Evolutionary conservation across 1,139 yeast genomes (phyloP), one percentile per base, ranked within the genome.

Genomic region (Geotrichum citri-aurantii): DNA sequence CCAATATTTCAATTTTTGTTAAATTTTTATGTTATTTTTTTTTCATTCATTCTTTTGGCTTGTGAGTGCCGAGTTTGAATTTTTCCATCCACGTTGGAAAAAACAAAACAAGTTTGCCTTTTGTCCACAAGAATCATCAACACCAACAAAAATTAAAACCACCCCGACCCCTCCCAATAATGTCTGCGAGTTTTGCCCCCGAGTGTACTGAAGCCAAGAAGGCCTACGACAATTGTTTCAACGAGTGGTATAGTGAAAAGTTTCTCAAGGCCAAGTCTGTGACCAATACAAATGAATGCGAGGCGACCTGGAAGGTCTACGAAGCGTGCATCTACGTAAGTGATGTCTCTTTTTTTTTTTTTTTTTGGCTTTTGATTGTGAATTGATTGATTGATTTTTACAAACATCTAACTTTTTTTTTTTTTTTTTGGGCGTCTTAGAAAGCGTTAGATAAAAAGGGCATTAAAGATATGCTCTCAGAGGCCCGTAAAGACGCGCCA

Each of bases 181-280:
- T 92, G 96, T 91, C 97, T 27, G 86, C 88, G 6, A 90, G 97
- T 62, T 88, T 93, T 78, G 98, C 98, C 50, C 97, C 97, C 27
- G 98, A 93, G 75, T 93, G 99, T 73, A 90, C 96, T 21, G 89
- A 85, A 49, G 82, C 87, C 64, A 93, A 93, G 73, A 83, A 83
- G 66, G 82, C 84, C 66, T 93, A 93, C 70, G 98, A 93, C 69
- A 87, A 85, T 68, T 93, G 99, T 72, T 93, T 93, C 77, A 92
- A 91, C 74, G 81, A 81, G 65, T 93, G 98, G 98, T 93, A 93
- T 72, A 85, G 95, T n/a, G 97, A 92, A 68, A 88, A 86, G 73
- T 86, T 86, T 67, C 76, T 86, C 62, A 82, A 85, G 68, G 92
- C 91, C 23, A 81, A 85, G 64, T 75, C 80, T 27, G 74, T 50